Evolutionary conservation across 495 filamentous ascomycete genomes (phyloP).

Genomic region (Penicillium angulare): DNA sequence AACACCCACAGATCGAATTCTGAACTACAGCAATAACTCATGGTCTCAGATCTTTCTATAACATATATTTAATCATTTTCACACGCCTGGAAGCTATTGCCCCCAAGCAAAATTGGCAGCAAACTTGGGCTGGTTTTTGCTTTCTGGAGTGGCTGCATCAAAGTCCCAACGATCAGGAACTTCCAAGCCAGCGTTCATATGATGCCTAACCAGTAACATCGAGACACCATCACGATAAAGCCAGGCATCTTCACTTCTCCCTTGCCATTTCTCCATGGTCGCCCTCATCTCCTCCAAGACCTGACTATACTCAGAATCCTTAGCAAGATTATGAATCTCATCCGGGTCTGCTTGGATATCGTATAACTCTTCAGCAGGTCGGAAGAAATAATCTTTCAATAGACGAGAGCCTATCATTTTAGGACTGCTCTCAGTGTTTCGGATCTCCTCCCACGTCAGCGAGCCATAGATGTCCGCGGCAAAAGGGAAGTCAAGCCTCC

Average conservation of each 20-base stretch:
- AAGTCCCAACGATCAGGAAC: conserved; percentile 44
- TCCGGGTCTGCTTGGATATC: conserved; percentile 39
- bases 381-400: conserved; percentile 39
- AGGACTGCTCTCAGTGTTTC: conserved; percentile 26
- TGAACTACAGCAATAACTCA: no score
- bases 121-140: conserved; percentile 11
- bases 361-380: conserved; percentile 41
- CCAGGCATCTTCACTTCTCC: conserved; percentile 40
- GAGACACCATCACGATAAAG: conserved; percentile 40
- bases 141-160: conserved; percentile 26
- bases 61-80: no score
- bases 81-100: no score
- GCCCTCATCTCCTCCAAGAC: conserved; percentile 28
- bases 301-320: conserved; percentile 17
- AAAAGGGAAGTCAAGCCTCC: conserved; percentile 46
- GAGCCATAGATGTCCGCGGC: conserved; percentile 44
- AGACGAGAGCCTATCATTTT: conserved; percentile 36
- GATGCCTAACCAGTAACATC: conserved; percentile 24
- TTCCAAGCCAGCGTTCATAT: conserved; percentile 35
- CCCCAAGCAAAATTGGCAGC: conserved; percentile 16
- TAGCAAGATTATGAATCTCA: conserved; percentile 37
- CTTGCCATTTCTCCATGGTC: conserved; percentile 38
- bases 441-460: conserved; percentile 42
- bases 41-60: no score
- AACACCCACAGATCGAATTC: no score